Base-by-base conservation (phyloP, 805 yeast genomes). In the Kodamaea sagamina region DNA sequence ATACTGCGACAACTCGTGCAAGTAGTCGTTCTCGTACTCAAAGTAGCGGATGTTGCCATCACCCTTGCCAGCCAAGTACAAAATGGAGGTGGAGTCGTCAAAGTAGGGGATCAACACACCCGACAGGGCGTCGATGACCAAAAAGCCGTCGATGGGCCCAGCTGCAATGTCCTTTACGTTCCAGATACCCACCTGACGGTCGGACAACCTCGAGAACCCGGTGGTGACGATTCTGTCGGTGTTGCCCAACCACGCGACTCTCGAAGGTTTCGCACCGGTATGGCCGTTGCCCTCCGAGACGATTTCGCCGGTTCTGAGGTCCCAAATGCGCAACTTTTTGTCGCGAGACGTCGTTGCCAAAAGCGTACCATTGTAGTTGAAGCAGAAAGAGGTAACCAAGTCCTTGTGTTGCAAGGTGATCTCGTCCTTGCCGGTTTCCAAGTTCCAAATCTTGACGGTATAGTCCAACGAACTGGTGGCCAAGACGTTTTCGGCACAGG, bases 121-220 rank as follows among this genome's bases (percentile, higher is more conserved):
- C 2, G 97, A 86, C 4, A 95, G 84, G 17, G 95, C 79, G 61
- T 95, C 99, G 38, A 93, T 77, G 31, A 83, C 79, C 57, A 84
- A 75, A 62, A 90, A 89, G 0, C 96, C 97, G 41, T 89, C 96
- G 51, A 93, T 78, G 35, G 96, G 89, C 25, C 98, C 98, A 38
- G 75, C 74, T 8, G 69, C 81, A 42, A 93, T 70, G 54, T 85
- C 78, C 25, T 75, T 72, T 15, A 89, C 74, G 55, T 93, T 89
- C 99, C 99, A 93, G 44, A 93, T 73, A 55, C 93, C 99, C 47
- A 92, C 72, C 68, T 93, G 98, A 62, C 99, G 88, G 60, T 93
- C 98, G 36, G 96, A 86, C 52, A 87, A 75, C 57, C 86, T 80
- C 19, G 96, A 88, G 63, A 93, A 93, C 1, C 99, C 99, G 6